Evolutionary conservation across 2,329 filamentous ascomycete species (phyloP), one percentile per base, ranked within the genome.

Genomic region (Pyrenophora teres): DNA sequence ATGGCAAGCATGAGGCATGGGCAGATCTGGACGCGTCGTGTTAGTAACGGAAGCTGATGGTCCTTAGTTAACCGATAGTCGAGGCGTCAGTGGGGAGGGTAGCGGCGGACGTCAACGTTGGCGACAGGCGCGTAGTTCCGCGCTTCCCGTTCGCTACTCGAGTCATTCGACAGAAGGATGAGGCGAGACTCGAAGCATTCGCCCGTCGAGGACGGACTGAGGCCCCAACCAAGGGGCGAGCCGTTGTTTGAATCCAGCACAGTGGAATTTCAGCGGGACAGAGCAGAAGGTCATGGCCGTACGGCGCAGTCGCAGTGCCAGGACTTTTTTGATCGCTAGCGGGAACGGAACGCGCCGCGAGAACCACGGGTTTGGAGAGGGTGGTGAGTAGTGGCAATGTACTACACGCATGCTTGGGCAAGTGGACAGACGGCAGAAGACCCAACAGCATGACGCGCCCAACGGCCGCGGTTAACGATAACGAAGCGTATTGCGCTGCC

Each of bases 291-390:
- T 43, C 36, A 40, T 45, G 23, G 27, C 37, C 33, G 45, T 50
- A 55, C 53, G 57, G 48, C 41, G 53, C 47, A 54, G 51, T 57
- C 50, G 25, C 25, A 27, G 19, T 21, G 5, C 59, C 59, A 59
- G 52, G 46, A 49, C 44, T 15, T 15, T 56, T 53, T 62, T 63
- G 51, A 59, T 64, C 57, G 57, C 53, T 57, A 62, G 57, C 59
- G 59, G 62, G 63, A 64, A 62, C 63, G 61, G 61, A 56, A 64
- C 63, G 61, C 61, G 56, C 59, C 63, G 59, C 60, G 46, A 57
- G 45, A 50, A 53, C 52, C 53, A 59, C 52, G 47, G 47, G 54
- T 56, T 61, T 57, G 47, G 39, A 51, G 44, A 49, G 54, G 36
- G 15, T 15, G 15, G 15, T 15, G 15, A 1, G 15, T 15, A 15